A percentile compares a stretch with the other conserved stretches of the same genome.
Evolutionary conservation across 305 asterid species (phyloP).

Genomic region (Salvia sclarea): DNA sequence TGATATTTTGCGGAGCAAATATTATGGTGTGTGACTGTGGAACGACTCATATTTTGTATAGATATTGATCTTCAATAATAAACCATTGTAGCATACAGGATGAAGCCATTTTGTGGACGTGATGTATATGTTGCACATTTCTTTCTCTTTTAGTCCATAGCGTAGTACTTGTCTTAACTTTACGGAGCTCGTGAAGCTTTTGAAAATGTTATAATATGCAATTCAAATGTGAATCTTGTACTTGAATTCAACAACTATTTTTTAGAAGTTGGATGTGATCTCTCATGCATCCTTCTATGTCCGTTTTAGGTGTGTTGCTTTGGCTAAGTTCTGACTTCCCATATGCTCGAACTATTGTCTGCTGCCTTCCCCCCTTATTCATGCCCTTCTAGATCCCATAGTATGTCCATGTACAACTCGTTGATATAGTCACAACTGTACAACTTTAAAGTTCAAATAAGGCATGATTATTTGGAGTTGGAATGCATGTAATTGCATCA

Average conservation of each 20-base stretch:
- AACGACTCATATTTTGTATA: neutral
- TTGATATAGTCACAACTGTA: neutral
- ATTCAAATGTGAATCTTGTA: neutral
- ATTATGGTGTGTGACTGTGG: neutral
- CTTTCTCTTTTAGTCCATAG: neutral
- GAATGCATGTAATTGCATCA: constrained; percentile 10
- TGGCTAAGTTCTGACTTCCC: constrained; percentile 10
- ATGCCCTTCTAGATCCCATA: constrained; percentile 2
- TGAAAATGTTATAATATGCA: too few relatives aligned
- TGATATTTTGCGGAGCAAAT: constrained; percentile 12
- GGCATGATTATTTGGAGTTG: constrained; percentile 4
- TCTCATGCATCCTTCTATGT: constrained; percentile 12
- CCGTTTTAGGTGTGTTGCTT: neutral
- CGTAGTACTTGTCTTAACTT: constrained; percentile 5
- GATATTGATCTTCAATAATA: neutral
- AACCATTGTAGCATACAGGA: neutral
- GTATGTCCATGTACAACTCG: neutral
- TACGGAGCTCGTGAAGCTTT: constrained; percentile 16
- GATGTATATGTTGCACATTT: neutral
- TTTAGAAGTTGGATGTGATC: neutral
- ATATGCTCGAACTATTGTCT: neutral
- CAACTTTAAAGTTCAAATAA: constrained; percentile 5
- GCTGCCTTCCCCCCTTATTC: neutral
- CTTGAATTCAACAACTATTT: constrained; percentile 4
- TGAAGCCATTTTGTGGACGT: neutral